phyloP scores from a whole-genome alignment of 192 early-diverging fungal species.

The Kickxella alabastrina region DNA sequence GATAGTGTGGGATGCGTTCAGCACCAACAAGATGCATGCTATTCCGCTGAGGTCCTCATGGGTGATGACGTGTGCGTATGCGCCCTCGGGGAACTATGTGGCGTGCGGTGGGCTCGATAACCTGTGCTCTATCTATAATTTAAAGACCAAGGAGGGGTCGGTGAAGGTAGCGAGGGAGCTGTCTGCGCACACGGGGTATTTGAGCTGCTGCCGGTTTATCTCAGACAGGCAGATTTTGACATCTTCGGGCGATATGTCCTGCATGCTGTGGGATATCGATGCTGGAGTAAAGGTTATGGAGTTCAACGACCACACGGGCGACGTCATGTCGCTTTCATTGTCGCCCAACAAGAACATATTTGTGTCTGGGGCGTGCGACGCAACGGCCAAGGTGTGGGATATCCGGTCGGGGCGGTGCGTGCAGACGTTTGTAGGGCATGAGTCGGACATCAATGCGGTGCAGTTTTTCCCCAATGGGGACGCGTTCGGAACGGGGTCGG shows the following conservation, averaged over 20 bases:
- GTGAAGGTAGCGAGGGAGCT: slow-evolving; percentile 94
- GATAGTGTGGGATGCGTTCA: slow-evolving; percentile 99
- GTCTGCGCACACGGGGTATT: slow-evolving; percentile 94
- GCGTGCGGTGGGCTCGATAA: slow-evolving; percentile 99
- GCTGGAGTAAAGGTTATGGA: slow-evolving; percentile 96
- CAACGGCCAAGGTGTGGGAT: slow-evolving; percentile 98
- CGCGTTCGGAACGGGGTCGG: slow-evolving; percentile 96
- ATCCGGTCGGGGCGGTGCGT: slow-evolving; percentile 95
- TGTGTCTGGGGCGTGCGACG: slow-evolving; percentile 97
- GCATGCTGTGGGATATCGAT: slow-evolving; percentile 99
- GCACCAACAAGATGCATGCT: slow-evolving; percentile 98
- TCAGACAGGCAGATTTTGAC: slow-evolving; percentile 95
- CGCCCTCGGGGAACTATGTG: slow-evolving; percentile 96
- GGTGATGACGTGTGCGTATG: slow-evolving; percentile 99
- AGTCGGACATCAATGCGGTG: slow-evolving; percentile 98
- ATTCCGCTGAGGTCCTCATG: slow-evolving; percentile 98
- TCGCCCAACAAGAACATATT: slow-evolving; percentile 93
- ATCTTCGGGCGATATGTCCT: slow-evolving; percentile 95
- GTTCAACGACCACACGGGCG: slow-evolving; percentile 97
- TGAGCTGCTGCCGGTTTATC: slow-evolving; percentile 96
- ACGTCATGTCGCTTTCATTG: slow-evolving; percentile 97
- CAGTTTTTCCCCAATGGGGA: slow-evolving; percentile 99
- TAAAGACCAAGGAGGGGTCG: slow-evolving; percentile 89
- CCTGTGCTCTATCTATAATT: slow-evolving; percentile 98
- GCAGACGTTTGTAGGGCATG: slow-evolving; percentile 97